Evolutionary conservation across 148 eudicot genomes (phyloP).

Genomic region (Nepenthes gracilis): DNA sequence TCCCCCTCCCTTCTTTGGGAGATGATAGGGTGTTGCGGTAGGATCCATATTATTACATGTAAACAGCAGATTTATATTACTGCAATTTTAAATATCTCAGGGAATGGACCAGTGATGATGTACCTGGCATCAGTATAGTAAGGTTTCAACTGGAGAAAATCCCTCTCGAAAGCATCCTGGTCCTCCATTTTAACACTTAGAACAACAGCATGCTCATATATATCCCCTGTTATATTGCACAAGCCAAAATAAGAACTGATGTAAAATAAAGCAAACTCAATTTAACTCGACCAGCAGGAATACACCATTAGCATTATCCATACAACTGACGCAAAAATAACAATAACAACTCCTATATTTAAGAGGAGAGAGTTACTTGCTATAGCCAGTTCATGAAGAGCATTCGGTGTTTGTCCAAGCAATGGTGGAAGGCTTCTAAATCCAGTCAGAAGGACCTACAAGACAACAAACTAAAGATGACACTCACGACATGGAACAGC

Average conservation of each 20-base stretch:
- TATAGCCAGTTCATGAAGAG: slow-evolving; percentile 61
- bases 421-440: slow-evolving; percentile 86
- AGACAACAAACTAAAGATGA: not conserved
- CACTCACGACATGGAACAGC: not conserved
- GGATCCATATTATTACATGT: too few species aligned
- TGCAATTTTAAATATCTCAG: not conserved
- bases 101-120: not conserved
- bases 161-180: slow-evolving; percentile 92
- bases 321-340: not conserved
- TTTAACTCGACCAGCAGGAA: too few species aligned
- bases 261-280: too few species aligned
- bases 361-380: slow-evolving; percentile 43
- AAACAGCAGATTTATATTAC: too few species aligned
- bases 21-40: too few species aligned
- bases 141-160: slow-evolving; percentile 89
- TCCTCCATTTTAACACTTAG: slow-evolving; percentile 91
- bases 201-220: slow-evolving; percentile 91
- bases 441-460: slow-evolving; percentile 61
- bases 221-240: slow-evolving; percentile 47
- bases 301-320: too few species aligned
- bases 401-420: slow-evolving; percentile 58
- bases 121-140: slow-evolving; percentile 89
- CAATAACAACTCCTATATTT: not conserved
- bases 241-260: not conserved
- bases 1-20: too few species aligned